These are phyloP conservation scores for Penicillium paneum DNA, from an alignment of 2,329 filamentous ascomycete species.

Conservation along the genomic window DNA sequence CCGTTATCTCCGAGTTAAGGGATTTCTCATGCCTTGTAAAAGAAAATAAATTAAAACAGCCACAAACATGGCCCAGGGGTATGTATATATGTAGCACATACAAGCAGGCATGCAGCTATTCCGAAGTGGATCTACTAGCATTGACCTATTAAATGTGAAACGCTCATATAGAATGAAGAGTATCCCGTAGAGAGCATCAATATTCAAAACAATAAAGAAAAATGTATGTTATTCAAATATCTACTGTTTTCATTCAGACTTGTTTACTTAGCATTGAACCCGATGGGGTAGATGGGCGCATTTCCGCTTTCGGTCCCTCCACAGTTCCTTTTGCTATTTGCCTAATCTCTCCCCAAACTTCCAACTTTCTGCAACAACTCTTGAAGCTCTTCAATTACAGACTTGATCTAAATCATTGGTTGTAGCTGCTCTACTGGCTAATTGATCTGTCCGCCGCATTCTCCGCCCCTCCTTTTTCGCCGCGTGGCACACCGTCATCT, in stretches of 20 bases:
- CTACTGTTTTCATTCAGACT: slow-evolving; percentile 4
- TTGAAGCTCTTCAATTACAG: background rate
- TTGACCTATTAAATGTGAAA: background rate
- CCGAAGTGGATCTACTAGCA: background rate
- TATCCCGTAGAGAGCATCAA: background rate
- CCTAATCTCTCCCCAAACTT: background rate
- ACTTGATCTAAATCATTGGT: background rate
- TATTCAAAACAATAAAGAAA: background rate
- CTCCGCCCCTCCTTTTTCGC: slow-evolving; percentile 22
- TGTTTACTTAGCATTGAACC: background rate
- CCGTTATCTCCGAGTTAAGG: background rate
- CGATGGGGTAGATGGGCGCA: background rate
- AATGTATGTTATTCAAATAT: background rate
- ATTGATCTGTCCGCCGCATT: slow-evolving; percentile 12
- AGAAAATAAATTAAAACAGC: background rate
- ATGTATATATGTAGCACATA: background rate
- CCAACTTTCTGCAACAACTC: background rate
- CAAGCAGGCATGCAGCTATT: background rate
- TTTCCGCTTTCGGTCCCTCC: slow-evolving; percentile 13
- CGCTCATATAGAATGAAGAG: background rate
- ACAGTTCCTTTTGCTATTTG: background rate
- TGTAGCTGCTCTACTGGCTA: slow-evolving; percentile 1
- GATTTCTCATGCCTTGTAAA: background rate
- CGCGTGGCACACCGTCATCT: slow-evolving; percentile 21
- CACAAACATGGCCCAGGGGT: background rate